Evolutionary conservation across 257 asterid genomes (phyloP), one percentile per base, ranked within the genome.

Genomic region (Eustoma russellianum): DNA sequence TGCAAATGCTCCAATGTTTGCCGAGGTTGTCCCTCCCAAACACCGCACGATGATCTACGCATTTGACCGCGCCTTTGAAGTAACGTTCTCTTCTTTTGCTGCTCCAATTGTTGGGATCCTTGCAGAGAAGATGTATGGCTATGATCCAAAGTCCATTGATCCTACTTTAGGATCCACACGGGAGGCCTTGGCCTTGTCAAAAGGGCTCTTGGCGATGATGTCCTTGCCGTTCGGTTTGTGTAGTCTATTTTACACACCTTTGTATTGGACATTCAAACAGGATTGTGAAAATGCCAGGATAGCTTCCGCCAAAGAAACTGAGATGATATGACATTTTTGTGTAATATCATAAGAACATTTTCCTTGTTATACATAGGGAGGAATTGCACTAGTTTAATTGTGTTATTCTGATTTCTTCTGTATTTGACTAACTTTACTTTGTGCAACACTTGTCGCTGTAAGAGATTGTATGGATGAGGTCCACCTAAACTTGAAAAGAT

Each of bases 1-100:
- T 30, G 66, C 94, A 3, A 91, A 87, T 47, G 97, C 85, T 35
- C 98, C 97, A 1, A 84, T 91, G 94, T 91, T 91, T 38, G 98
- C 97, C 3, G 97, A 91, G 78, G 95, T 91, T 17, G 98, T 87
- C 73, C 97, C 98, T 11, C 53, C 94, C 57, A 87, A 66, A 54
- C 90, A 91, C 54, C 95, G 95, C 9, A 91, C 98, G 41, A 91
- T 91, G 98, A 82, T 91, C 8, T 91, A 87, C 38, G 98, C 98
- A 10, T 84, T 87, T 51, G 98, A 91, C 53, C 94, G 95, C 2
- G 97, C 97, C 0, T 87, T 87, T 30, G 98, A 91, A 58, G 93
- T 78, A 13, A 87, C 98, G 2, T 91, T 91, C 55, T 82, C 98
- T 28, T 91, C 98, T 0, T 87, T 87, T 46, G 98, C 95, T 1